These are phyloP conservation scores for Populus tremula DNA, from an alignment of 345 rosid genomes.

Conservation along the genomic window DNA sequence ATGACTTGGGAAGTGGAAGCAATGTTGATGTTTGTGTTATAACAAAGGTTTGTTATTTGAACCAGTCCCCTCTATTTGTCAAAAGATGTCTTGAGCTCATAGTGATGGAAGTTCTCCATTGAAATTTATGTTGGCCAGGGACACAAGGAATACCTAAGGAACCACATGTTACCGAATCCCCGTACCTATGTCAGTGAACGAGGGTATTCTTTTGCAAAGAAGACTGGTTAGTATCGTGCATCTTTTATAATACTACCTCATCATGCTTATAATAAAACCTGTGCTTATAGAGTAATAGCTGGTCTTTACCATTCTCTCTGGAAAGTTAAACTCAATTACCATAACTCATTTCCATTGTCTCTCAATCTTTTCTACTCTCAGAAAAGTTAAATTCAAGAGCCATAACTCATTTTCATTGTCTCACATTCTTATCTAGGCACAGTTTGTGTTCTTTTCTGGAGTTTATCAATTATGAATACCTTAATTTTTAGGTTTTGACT, in stretches of 20 bases:
- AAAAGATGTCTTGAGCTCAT: conserved; percentile 2
- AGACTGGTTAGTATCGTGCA: conserved; percentile 45
- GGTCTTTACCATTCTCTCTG: neutral
- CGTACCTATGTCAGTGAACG: conserved; percentile 54
- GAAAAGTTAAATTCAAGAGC: neutral
- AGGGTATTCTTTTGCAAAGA: conserved; percentile 67
- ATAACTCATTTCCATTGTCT: neutral
- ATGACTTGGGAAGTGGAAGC: conserved; percentile 78
- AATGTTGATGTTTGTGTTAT: conserved; percentile 87
- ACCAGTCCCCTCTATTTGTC: neutral
- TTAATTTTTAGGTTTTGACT: neutral
- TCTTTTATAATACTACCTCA: neutral
- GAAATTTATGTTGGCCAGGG: conserved; percentile 43
- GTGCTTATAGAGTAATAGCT: neutral
- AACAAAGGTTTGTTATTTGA: conserved; percentile 53
- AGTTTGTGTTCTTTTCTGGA: neutral
- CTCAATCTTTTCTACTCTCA: neutral
- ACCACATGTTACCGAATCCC: conserved; percentile 76
- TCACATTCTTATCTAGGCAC: neutral
- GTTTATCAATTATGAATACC: neutral
- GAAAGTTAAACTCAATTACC: neutral
- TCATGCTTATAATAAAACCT: neutral
- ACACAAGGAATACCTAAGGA: conserved; percentile 69
- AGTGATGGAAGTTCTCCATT: conserved; percentile 7
- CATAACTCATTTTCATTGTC: neutral